phyloP scores from a whole-genome alignment of 2,329 filamentous ascomycete species.

The Diaporthe citrichinensis region DNA sequence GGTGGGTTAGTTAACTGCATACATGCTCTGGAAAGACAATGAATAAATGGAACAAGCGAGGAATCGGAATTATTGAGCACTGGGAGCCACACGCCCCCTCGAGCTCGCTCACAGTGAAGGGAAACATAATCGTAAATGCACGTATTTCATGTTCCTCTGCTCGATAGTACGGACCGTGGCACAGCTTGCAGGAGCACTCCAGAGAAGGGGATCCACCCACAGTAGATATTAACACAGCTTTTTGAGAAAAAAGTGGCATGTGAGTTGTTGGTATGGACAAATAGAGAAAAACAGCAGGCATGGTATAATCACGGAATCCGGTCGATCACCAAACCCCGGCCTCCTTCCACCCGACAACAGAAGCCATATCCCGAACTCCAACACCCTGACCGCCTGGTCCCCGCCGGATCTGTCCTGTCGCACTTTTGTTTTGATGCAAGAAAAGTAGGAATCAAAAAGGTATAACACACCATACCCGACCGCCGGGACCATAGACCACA shows the following conservation, averaged over 20 bases:
- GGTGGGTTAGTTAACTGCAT: neutral
- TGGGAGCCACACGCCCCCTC: neutral
- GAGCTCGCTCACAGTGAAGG: too few relatives aligned
- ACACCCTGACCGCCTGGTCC: neutral
- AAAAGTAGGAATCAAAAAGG: neutral
- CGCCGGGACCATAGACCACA: neutral
- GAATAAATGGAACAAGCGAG: neutral
- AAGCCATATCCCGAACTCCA: slow-evolving; percentile 18
- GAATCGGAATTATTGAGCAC: neutral
- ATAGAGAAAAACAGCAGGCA: slow-evolving; percentile 5
- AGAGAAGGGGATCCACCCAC: neutral
- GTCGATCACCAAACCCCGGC: neutral
- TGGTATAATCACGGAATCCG: slow-evolving; percentile 16
- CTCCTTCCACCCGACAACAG: neutral
- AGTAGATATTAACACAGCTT: slow-evolving; percentile 5
- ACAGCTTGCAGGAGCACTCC: neutral
- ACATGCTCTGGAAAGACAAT: too few relatives aligned
- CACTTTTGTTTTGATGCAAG: slow-evolving; percentile 24
- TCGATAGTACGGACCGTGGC: neutral
- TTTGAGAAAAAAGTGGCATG: neutral
- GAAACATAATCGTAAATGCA: too few relatives aligned
- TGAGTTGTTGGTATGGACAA: neutral
- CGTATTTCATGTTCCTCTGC: neutral
- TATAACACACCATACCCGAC: neutral
- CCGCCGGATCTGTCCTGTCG: slow-evolving; percentile 5